Evolutionary conservation across 257 asterid species (phyloP).

Genomic region (Agastache rugosa): DNA sequence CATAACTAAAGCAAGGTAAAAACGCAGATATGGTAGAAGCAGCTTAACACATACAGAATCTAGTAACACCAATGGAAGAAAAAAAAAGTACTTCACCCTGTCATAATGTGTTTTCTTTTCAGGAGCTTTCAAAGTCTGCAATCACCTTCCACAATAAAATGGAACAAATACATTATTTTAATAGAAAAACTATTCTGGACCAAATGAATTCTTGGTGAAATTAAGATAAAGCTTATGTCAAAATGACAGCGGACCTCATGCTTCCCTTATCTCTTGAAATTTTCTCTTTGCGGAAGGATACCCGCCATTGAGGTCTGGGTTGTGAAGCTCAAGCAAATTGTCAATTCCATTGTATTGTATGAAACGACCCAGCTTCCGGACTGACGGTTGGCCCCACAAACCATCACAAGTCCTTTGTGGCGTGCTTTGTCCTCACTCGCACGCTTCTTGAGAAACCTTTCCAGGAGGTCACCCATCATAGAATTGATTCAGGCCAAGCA

Average conservation of each 20-base stretch:
- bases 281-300: too few species aligned
- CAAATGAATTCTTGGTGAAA: slow-evolving; percentile 33
- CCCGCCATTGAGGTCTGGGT: too few species aligned
- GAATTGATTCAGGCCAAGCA: too few species aligned
- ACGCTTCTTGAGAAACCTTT: too few species aligned
- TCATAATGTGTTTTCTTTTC: slow-evolving; percentile 79
- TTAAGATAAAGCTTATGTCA: slow-evolving; percentile 30
- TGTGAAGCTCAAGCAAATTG: too few species aligned
- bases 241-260: slow-evolving; percentile 70
- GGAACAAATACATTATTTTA: slow-evolving; percentile 26
- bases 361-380: too few species aligned
- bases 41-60: slow-evolving; percentile 17
- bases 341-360: too few species aligned
- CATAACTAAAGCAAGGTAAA: slow-evolving; percentile 1
- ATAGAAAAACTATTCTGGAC: slow-evolving; percentile 29
- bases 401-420: too few species aligned
- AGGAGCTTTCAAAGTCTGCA: slow-evolving; percentile 83
- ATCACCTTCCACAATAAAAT: slow-evolving; percentile 58
- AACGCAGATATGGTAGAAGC: slow-evolving; percentile 14
- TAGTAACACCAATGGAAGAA: slow-evolving; percentile 23
- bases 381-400: too few species aligned
- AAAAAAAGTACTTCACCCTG: slow-evolving; percentile 55
- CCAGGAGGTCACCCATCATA: too few species aligned
- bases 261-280: too few species aligned
- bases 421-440: too few species aligned